Evolutionary conservation across 352 stramenopile species (phyloP), one percentile per base, ranked within the genome.

Genomic region (Phytophthora pluvialis): DNA sequence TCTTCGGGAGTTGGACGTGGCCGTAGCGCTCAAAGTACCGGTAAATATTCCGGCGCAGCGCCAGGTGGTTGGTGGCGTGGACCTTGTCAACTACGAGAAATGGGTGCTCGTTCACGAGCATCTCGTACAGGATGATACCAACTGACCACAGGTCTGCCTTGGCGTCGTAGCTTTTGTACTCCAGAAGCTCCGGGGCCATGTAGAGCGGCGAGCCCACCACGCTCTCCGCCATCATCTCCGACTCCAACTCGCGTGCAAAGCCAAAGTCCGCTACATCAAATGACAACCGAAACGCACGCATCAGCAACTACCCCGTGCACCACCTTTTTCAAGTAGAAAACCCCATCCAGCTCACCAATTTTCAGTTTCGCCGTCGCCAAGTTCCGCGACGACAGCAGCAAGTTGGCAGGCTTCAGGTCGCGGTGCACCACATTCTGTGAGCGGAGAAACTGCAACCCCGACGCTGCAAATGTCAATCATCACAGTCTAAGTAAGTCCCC

Each of bases 111-210:
- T 92, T 90, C 28, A 72, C 82, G n/a, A 93, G 72, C 85, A 93
- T 93, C 62, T 93, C 85, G 69, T 91, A 93, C 18, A 93, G 49
- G 52, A 93, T 93, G 36, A 93, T 91, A 0, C 85, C 85, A 26
- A 93, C 85, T 3, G 80, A 90, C 85, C 85, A 93, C 29, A 93
- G 63, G 59, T 93, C 85, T 0, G 85, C 85, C 64, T 92, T 93
- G 26, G 85, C 85, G 54, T 93, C 83, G 61, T 93, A 93, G 60
- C 82, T 89, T 66, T 93, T 93, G 80, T 92, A 93, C 69, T 93
- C 85, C 29, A 93, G 71, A 18, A 93, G 57, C 46, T 93, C 85
- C 0, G 85, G 85, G 0, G 85, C 85, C 85, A 93, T 93, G 50
- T 93, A 93, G 4, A 93, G 67, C 9, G 85, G 85, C 3, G 85